phyloP scores from a whole-genome alignment of 331 rosid genomes.

The Dryas integrifolia region DNA sequence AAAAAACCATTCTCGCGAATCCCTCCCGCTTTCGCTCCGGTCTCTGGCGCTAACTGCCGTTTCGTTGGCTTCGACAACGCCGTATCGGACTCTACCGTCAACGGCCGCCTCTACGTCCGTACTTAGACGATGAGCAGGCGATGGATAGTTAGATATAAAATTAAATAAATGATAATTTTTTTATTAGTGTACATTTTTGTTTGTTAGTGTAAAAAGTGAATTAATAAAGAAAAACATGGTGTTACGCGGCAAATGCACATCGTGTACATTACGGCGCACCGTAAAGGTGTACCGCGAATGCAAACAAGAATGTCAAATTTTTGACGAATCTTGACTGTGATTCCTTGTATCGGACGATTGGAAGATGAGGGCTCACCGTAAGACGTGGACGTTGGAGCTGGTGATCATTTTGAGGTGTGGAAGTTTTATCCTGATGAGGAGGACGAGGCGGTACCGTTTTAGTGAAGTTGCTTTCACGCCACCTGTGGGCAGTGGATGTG shows the following conservation, averaged over 20 bases:
- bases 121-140: conserved; percentile 28
- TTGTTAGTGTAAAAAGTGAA: too few species aligned
- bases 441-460: conserved; percentile 12
- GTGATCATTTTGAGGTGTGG: background rate
- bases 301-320: background rate
- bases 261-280: conserved; percentile 27
- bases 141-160: background rate
- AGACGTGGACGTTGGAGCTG: background rate
- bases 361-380: background rate
- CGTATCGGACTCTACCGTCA: conserved; percentile 23
- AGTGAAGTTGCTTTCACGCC: conserved; percentile 5
- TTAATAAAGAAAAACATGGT: background rate
- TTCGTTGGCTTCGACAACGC: conserved; percentile 51
- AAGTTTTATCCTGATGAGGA: background rate
- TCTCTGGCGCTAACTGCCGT: conserved; percentile 35
- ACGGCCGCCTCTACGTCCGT: conserved; percentile 32
- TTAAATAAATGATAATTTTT: too few species aligned
- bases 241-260: conserved; percentile 51
- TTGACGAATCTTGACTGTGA: background rate
- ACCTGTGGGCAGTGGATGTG: background rate
- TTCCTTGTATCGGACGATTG: background rate
- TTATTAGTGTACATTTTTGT: background rate
- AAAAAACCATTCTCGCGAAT: conserved; percentile 15
- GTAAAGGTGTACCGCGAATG: conserved; percentile 2
- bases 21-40: background rate